Evolutionary conservation across 495 filamentous ascomycete species (phyloP).

Genomic region (Penicillium diatomitis): DNA sequence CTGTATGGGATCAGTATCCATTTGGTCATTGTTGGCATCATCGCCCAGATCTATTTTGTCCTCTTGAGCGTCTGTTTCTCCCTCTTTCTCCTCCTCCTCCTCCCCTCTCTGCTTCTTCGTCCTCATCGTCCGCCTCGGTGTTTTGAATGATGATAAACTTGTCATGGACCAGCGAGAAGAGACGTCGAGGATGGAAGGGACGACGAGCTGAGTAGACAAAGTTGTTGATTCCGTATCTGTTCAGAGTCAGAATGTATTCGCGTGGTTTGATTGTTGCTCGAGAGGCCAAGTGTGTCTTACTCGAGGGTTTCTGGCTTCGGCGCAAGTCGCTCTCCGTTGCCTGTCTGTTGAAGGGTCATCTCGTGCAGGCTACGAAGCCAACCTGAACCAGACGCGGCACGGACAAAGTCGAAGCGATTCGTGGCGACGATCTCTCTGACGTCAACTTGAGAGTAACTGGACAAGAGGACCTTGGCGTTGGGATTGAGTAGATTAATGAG

Average conservation of each 20-base stretch:
- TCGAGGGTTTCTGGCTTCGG: slow-evolving; percentile 50
- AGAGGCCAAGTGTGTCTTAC: slow-evolving; percentile 9
- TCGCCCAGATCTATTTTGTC: no score
- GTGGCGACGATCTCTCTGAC: slow-evolving; percentile 44
- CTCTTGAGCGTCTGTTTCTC: slow-evolving; percentile 9
- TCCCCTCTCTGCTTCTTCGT: slow-evolving; percentile 26
- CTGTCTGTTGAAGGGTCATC: slow-evolving; percentile 36
- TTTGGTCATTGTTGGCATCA: slow-evolving; percentile 15
- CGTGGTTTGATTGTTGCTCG: no score
- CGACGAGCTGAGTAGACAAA: slow-evolving; percentile 45
- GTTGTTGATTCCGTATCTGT: slow-evolving; percentile 44
- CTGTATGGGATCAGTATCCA: slow-evolving; percentile 29
- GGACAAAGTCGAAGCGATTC: slow-evolving; percentile 34
- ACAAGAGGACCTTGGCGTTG: slow-evolving; percentile 39
- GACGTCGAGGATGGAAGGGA: slow-evolving; percentile 42
- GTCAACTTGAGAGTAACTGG: slow-evolving; percentile 36
- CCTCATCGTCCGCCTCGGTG: slow-evolving; percentile 28
- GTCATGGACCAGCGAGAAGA: slow-evolving; percentile 42
- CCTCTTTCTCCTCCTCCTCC: slow-evolving; percentile 27
- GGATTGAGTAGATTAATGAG: slow-evolving; percentile 42
- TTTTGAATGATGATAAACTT: slow-evolving; percentile 47
- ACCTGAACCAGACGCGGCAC: slow-evolving; percentile 34
- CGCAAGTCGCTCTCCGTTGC: slow-evolving; percentile 34
- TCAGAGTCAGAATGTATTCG: no score
- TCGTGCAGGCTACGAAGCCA: slow-evolving; percentile 44